Evolutionary conservation across 1,139 yeast genomes (phyloP), one percentile per base, ranked within the genome.

Genomic region (Magnusiomyces paraingens): DNA sequence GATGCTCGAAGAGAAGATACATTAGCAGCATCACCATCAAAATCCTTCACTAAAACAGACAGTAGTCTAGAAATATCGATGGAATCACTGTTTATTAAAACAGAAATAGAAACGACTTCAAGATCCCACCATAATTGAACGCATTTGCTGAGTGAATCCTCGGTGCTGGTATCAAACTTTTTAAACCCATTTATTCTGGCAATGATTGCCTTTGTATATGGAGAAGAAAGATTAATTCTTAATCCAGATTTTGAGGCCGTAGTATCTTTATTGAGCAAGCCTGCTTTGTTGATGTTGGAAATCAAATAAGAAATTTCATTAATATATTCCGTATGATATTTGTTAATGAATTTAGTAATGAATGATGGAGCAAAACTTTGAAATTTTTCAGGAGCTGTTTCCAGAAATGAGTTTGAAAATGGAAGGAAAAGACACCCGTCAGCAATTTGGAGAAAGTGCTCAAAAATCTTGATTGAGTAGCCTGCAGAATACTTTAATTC

Each of bases 371-470:
- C 54, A 54, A 62, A 64, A 47, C 50, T 58, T 18, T 56, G 54
- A 52, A 64, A 63, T 12, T 59, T 60, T 2, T 61, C 54, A 10
- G 60, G 58, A 2, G 74, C 53, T n/a, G 60, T 58, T 1, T 69
- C 67, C 18, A 76, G 58, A 2, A 77, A 68, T 11, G 71, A 61
- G 2, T 66, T 64, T 56, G 79, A 76, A 47, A 83, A 72, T 2
- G 71, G 55, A 17, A 63, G 50, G 45, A 64, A 63, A 41, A 58
- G 36, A 2, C 44, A 36, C n/a, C 57, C 57, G 14, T 49, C 22
- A 14, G 49, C 42, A n/a, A 56, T 39, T 11, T 53, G 43, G 14
- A 55, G 49, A 43, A 47, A 42, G 12, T 22, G 41, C 11, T 20
- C 57, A 14, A 61, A 45, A 2, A 64, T 47, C 47, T 60, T 53